Percentiles rank a stretch among this genome's conserved stretches.
These are phyloP conservation scores for Calamus simplicifolius DNA, from an alignment of 176 grass and related monocot genomes.

Conservation along the genomic window DNA sequence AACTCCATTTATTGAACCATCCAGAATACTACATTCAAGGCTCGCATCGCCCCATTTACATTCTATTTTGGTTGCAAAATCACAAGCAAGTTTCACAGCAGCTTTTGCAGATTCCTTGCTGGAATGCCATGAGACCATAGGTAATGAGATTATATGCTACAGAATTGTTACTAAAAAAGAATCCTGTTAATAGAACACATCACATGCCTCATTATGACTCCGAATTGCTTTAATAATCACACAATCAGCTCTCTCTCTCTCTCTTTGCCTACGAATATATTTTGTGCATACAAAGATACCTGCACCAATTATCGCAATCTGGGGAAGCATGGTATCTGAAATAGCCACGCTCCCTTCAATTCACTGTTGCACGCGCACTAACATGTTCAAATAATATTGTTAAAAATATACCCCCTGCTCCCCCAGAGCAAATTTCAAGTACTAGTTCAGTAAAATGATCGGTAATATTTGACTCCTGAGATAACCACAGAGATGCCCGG, in stretches of 20 bases:
- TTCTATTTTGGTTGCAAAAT: conserved; percentile 66
- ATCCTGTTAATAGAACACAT: background rate
- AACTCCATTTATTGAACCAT: conserved; percentile 59
- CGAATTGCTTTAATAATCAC: conserved; percentile 70
- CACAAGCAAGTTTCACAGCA: conserved; percentile 53
- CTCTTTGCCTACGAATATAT: conserved; percentile 81
- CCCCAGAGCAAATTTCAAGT: too few species aligned
- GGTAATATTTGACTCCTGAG: too few species aligned
- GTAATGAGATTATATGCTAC: background rate
- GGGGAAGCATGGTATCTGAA: conserved; percentile 25
- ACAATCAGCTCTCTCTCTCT: conserved; percentile 65
- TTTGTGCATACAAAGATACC: conserved; percentile 85
- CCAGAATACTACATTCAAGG: conserved; percentile 70
- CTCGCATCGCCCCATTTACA: conserved; percentile 84
- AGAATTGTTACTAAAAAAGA: background rate
- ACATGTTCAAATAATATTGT: too few species aligned
- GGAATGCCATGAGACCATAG: background rate
- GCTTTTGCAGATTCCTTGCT: conserved; percentile 67
- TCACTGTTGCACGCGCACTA: too few species aligned
- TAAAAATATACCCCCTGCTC: too few species aligned
- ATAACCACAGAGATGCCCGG: too few species aligned
- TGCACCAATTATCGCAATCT: conserved; percentile 69
- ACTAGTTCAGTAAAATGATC: too few species aligned
- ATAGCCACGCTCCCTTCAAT: conserved; percentile 13
- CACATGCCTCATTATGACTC: conserved; percentile 66